Base-by-base conservation (phyloP, 2,329 filamentous ascomycete species). In the Bipolaris zeicola region DNA sequence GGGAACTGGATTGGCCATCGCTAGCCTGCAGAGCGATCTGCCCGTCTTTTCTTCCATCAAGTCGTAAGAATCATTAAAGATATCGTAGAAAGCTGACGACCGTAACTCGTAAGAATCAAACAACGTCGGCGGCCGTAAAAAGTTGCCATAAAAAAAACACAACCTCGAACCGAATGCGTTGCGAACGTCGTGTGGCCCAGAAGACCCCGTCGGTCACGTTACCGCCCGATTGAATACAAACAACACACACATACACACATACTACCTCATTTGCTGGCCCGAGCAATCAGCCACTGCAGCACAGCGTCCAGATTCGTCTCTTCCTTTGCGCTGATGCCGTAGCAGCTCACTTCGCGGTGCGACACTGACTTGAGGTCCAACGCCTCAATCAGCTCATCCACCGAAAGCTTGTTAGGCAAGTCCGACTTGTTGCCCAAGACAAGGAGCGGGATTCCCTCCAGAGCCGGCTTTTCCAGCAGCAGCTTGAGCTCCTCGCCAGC, bases 271-370 rank as follows among this genome's bases (percentile, higher is more conserved):
- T 74, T 75, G 71, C 68, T 91, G 62, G 92, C 89, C 76, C 91
- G 90, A 66, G 92, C 94, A 77, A 99, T 94, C 75, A 99, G 82
- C 91, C 95, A 99, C 76, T 96, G 91, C 69, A 99, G 83, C 50
- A 99, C 95, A 6, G 94, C 95, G 73, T 99, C 94, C 64, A 99
- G 87, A 79, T 99, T 99, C 55, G 94, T 99, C 80, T 99, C 95
- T 76, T 98, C 94, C 78, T 98, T 98, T 59, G 94, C 95, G 76
- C 93, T 97, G 80, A 99, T 97, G 60, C 94, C 94, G 78, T 99
- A 99, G 80, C 95, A 98, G 80, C 92, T 96, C 67, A 99, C 94
- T 78, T 99, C 95, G 52, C 95, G 91, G 70, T 92, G 89, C 58
- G 88, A 90, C 75, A 99, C 92, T 66, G 86, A 87, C 76, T 95